These are phyloP conservation scores for Fusarium guadeloupense DNA, from an alignment of 2,329 filamentous ascomycete species.

Conservation along the genomic window DNA sequence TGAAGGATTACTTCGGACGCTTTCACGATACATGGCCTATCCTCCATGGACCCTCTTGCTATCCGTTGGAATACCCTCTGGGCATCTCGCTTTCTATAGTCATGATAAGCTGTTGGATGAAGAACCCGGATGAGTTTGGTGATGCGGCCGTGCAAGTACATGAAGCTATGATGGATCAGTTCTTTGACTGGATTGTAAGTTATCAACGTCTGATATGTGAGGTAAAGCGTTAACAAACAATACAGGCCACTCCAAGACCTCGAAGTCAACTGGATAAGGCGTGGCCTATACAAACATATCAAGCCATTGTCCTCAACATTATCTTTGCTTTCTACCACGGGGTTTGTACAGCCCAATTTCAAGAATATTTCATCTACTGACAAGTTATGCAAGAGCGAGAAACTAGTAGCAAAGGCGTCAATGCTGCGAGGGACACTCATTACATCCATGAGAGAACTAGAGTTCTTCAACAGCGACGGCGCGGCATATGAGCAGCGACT, in stretches of 20 bases:
- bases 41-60: slow-evolving; percentile 50
- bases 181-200: slow-evolving; percentile 45
- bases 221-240: background rate
- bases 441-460: slow-evolving; percentile 47
- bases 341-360: slow-evolving; percentile 31
- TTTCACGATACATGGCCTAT: slow-evolving; percentile 56
- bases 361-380: background rate
- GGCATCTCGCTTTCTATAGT: slow-evolving; percentile 44
- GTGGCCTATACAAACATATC: slow-evolving; percentile 47
- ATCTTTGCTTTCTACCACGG: slow-evolving; percentile 52
- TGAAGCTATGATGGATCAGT: slow-evolving; percentile 44
- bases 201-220: background rate
- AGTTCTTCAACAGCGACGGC: slow-evolving; percentile 49
- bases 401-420: slow-evolving; percentile 44
- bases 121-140: slow-evolving; percentile 40
- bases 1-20: slow-evolving; percentile 49
- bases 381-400: slow-evolving; percentile 41
- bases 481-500: slow-evolving; percentile 48
- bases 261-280: slow-evolving; percentile 27
- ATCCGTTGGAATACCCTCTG: slow-evolving; percentile 44
- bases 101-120: slow-evolving; percentile 54
- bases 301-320: slow-evolving; percentile 50
- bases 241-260: slow-evolving; percentile 28
- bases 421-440: slow-evolving; percentile 50
- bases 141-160: slow-evolving; percentile 46